Percentiles rank a stretch among this genome's conserved stretches.
Evolutionary conservation across 164 flowering plant genomes (phyloP).

Genomic region (Tetrastigma voinierianum): DNA sequence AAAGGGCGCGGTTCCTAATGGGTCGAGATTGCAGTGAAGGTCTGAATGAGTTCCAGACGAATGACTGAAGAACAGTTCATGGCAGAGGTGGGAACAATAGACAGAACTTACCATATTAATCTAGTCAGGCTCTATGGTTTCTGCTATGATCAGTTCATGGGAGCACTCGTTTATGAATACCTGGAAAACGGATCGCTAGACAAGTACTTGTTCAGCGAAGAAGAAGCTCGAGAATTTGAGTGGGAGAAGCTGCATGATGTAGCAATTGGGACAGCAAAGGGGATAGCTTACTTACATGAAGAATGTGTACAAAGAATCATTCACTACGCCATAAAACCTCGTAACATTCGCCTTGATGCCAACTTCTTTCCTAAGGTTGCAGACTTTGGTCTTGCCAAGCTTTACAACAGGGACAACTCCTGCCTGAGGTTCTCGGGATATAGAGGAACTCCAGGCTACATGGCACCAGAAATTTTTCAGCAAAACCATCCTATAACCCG

Average conservation of each 20-base stretch:
- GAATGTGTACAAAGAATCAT: conserved; percentile 29
- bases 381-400: conserved; percentile 34
- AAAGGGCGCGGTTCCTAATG: conserved; percentile 20
- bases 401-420: conserved; percentile 4
- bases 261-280: conserved; percentile 25
- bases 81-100: no score
- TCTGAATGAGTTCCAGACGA: conserved; percentile 10
- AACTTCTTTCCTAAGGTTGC: conserved; percentile 19
- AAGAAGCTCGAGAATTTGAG: neutral
- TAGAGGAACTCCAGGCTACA: neutral
- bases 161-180: conserved; percentile 29
- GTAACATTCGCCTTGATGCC: no score
- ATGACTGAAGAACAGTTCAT: neutral
- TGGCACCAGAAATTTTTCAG: conserved; percentile 7
- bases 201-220: conserved; percentile 19
- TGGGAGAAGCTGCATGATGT: conserved; percentile 4
- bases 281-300: conserved; percentile 31
- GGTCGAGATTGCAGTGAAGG: conserved; percentile 25
- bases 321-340: conserved; percentile 18
- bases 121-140: no score
- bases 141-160: no score
- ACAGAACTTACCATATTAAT: no score
- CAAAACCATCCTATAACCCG: no score
- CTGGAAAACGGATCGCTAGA: conserved; percentile 35
- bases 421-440: no score